These are phyloP conservation scores for Allium fistulosum DNA, from an alignment of 106 monocot genomes.

Conservation along the genomic window DNA sequence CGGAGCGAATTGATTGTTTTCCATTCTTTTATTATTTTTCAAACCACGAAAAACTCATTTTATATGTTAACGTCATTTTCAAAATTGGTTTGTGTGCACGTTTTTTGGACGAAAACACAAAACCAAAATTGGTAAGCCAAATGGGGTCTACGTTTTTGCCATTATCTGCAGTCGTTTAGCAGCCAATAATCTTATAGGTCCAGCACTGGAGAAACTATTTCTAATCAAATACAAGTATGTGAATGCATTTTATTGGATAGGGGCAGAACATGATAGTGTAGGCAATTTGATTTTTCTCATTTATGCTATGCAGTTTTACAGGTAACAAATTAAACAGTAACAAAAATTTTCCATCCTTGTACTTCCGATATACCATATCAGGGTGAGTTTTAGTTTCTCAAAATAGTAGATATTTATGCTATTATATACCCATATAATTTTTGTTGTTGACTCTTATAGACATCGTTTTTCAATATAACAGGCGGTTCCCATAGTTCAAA, in stretches of 20 bases:
- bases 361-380: slow-evolving; percentile 27
- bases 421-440: too few relatives aligned
- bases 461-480: slow-evolving; percentile 14
- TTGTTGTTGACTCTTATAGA: too few relatives aligned
- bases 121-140: too few relatives aligned
- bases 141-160: neutral
- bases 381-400: slow-evolving; percentile 22
- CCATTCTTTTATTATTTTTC: too few relatives aligned
- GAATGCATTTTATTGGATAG: neutral
- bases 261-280: neutral
- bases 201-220: slow-evolving; percentile 65
- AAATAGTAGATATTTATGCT: too few relatives aligned
- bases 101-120: too few relatives aligned
- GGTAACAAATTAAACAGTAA: slow-evolving; percentile 75
- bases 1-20: too few relatives aligned
- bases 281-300: neutral
- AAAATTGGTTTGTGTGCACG: too few relatives aligned
- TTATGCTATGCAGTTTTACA: slow-evolving; percentile 61
- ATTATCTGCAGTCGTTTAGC: slow-evolving; percentile 61
- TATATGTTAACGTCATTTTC: too few relatives aligned
- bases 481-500: slow-evolving; percentile 46
- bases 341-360: slow-evolving; percentile 47
- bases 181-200: slow-evolving; percentile 69
- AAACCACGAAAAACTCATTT: too few relatives aligned
- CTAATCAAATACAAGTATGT: slow-evolving; percentile 83